Percentiles rank a stretch among this genome's conserved stretches.
Evolutionary conservation across 2,329 filamentous ascomycete genomes (phyloP).

Genomic region (Sphaerulina vaccinii): DNA sequence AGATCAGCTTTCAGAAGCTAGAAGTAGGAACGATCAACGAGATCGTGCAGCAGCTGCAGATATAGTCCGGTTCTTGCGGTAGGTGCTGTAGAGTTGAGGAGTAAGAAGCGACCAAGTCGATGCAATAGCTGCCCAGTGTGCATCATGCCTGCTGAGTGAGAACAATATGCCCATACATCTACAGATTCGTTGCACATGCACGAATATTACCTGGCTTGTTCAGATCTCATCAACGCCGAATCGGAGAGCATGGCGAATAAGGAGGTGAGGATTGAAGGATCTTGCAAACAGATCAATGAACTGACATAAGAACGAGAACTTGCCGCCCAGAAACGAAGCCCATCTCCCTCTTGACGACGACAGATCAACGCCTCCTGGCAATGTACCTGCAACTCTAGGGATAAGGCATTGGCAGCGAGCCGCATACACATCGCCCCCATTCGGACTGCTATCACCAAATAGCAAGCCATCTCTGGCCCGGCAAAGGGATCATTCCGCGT

Average conservation of each 20-base stretch:
- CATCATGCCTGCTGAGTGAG: background rate
- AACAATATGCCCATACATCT: background rate
- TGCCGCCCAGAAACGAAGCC: constrained; percentile 20
- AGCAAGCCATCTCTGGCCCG: constrained; percentile 32
- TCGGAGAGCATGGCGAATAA: constrained; percentile 30
- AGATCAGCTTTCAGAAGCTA: constrained; percentile 36
- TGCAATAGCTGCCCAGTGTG: background rate
- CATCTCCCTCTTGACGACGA: constrained; percentile 11
- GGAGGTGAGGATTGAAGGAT: constrained; percentile 24
- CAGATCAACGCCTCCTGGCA: constrained; percentile 21
- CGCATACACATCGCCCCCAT: constrained; percentile 21
- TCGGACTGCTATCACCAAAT: constrained; percentile 30
- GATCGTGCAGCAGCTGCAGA: constrained; percentile 10
- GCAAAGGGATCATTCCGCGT: constrained; percentile 37
- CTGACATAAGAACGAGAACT: constrained; percentile 25
- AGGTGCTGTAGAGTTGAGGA: background rate
- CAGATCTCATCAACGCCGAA: background rate
- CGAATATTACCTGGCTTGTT: background rate
- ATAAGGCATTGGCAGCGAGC: constrained; percentile 26
- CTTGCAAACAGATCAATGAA: background rate
- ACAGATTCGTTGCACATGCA: background rate
- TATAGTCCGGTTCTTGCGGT: background rate
- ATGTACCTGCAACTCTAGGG: constrained; percentile 17
- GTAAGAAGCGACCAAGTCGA: background rate
- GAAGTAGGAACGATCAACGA: constrained; percentile 27